A percentile compares a stretch with the other conserved stretches of the same genome.
Evolutionary conservation across 352 stramenopile species (phyloP).

Genomic region (Plasmopara viticola): DNA sequence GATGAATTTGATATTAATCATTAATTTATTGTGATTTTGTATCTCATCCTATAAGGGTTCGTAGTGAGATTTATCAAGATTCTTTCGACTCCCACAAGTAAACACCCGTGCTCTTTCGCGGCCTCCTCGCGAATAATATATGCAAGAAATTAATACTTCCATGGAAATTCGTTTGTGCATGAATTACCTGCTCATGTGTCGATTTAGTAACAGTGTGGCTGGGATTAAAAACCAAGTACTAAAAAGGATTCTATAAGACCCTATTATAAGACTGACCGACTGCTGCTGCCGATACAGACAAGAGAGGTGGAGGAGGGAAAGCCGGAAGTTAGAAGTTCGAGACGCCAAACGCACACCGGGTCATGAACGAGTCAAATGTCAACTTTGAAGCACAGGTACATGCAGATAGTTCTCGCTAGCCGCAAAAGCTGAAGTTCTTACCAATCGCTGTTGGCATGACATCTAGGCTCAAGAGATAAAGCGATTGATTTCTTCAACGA

Average conservation of each 20-base stretch:
- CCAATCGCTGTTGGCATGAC: neutral
- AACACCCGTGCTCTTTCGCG: too few relatives aligned
- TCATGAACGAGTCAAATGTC: slow-evolving; percentile 63
- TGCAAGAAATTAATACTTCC: too few relatives aligned
- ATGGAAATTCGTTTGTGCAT: too few relatives aligned
- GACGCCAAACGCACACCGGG: slow-evolving; percentile 33
- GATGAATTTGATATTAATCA: too few relatives aligned
- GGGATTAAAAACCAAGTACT: too few relatives aligned
- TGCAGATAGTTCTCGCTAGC: neutral
- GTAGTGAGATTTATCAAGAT: too few relatives aligned
- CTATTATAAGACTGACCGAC: slow-evolving; percentile 8
- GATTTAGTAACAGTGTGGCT: neutral
- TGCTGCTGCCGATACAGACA: slow-evolving; percentile 12
- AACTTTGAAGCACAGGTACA: slow-evolving; percentile 65
- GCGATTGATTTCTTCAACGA: slow-evolving; percentile 65
- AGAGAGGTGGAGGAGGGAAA: slow-evolving; percentile 4
- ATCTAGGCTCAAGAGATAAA: slow-evolving; percentile 71
- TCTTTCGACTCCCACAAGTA: too few relatives aligned
- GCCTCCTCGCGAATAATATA: too few relatives aligned
- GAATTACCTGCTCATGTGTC: too few relatives aligned
- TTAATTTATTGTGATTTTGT: too few relatives aligned
- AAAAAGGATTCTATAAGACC: neutral
- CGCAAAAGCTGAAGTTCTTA: slow-evolving; percentile 4
- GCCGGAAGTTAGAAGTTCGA: slow-evolving; percentile 1
- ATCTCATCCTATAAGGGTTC: too few relatives aligned